Evolutionary conservation across 805 yeast genomes (phyloP), one percentile per base, ranked within the genome.

Genomic region (Pichia cephalocereana): DNA sequence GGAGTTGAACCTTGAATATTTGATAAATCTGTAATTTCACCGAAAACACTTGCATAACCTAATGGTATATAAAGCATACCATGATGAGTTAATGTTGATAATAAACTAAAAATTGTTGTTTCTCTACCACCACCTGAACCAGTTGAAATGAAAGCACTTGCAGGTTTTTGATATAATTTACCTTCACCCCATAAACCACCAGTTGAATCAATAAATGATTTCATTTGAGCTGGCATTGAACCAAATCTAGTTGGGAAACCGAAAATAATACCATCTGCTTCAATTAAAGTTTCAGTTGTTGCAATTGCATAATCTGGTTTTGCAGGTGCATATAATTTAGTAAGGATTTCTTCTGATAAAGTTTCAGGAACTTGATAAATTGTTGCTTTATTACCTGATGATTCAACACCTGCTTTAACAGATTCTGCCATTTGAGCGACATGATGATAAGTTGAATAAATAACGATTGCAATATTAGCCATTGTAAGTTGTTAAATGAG

Each of bases 211-310:
- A 85, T 77, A 73, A 84, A 86, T 18, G 84, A 70, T 65, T 75
- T 76, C 74, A 82, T 75, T 67, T 87, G 95, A 43, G 87, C 83
- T 46, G 95, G 91, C 68, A 74, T 67, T 64, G 73, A 77, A 67
- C 96, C 96, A 64, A 69, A 88, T 68, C 96, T 80, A 46, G 96
- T 84, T 59, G 96, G 95, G 56, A 84, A 65, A 61, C 96, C 96
- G 58, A 88, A 85, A 55, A 89, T 55, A 70, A 84, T 79, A 44
- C 90, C 95, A 62, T 89, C 95, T 71, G 82, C 85, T 53, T 72
- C 68, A 5, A 68, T 61, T 56, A 88, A 71, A n/a, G 78, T 74
- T 17, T 77, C 83, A 10, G 66, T 56, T n/a, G 84, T 72, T 44
- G 86, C 86, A 58, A 77, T 69, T 55, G 93, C 90, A 53, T 70